Conservation (phyloP, 1,284 basidiomycete species). For the Amylostereum areolatum region DNA sequence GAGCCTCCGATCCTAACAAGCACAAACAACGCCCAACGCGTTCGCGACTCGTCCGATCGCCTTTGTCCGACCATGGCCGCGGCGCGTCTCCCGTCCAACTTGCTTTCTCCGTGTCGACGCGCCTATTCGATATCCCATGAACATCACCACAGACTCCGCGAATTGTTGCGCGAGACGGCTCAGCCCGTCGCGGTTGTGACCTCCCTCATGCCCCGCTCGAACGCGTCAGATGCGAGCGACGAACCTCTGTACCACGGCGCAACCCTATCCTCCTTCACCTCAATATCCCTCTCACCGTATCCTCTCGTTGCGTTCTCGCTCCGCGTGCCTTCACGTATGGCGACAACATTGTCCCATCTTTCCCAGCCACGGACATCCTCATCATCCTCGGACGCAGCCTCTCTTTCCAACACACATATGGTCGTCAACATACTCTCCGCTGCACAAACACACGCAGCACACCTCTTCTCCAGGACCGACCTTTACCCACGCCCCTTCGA, state of each 20-base stretch:
- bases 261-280: slow-evolving; percentile 88
- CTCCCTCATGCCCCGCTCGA: slow-evolving; percentile 26
- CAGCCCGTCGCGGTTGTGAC: slow-evolving; percentile 36
- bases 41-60: neutral
- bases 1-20: slow-evolving; percentile 19
- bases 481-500: slow-evolving; percentile 53
- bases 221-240: neutral
- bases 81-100: neutral
- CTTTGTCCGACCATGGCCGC: neutral
- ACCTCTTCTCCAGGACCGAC: slow-evolving; percentile 59
- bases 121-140: neutral
- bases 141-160: slow-evolving; percentile 23
- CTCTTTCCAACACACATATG: slow-evolving; percentile 35
- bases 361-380: slow-evolving; percentile 5
- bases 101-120: neutral
- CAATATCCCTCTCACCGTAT: slow-evolving; percentile 82
- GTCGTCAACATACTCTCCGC: slow-evolving; percentile 67
- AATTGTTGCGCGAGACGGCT: slow-evolving; percentile 32
- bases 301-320: slow-evolving; percentile 86
- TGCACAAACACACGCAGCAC: slow-evolving; percentile 47
- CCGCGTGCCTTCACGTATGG: slow-evolving; percentile 85
- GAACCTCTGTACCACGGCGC: slow-evolving; percentile 66
- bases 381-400: no score
- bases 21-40: slow-evolving; percentile 13
- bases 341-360: slow-evolving; percentile 44